A percentile compares a stretch with the other conserved stretches of the same genome.
These are phyloP conservation scores for Huntiella omanensis DNA, from an alignment of 2,329 filamentous ascomycete genomes.

Conservation along the genomic window DNA sequence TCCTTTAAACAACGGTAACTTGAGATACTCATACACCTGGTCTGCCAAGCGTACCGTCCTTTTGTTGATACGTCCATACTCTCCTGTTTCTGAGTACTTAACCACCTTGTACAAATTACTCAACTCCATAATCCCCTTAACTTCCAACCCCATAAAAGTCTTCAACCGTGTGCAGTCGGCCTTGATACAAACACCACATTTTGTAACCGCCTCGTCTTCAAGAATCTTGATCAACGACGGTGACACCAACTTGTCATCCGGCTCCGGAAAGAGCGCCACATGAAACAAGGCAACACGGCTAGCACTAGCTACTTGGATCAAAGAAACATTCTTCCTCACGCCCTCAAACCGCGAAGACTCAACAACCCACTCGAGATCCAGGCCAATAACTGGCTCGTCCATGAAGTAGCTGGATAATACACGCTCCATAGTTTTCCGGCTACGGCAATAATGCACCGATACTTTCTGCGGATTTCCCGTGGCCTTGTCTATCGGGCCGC, in stretches of 20 bases:
- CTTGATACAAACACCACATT: constrained; percentile 59
- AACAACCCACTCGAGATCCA: constrained; percentile 72
- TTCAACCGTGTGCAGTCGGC: constrained; percentile 51
- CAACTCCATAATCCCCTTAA: constrained; percentile 56
- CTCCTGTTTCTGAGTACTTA: constrained; percentile 36
- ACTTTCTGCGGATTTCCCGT: constrained; percentile 32
- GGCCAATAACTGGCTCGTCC: constrained; percentile 54
- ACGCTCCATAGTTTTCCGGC: constrained; percentile 44
- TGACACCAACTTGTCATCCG: constrained; percentile 38
- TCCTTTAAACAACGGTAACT: constrained; percentile 60
- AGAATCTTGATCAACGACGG: constrained; percentile 54
- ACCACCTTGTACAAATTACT: constrained; percentile 67
- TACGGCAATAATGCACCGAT: constrained; percentile 61
- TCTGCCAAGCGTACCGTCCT: constrained; percentile 43
- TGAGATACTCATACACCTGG: constrained; percentile 53
- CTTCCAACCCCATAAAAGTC: constrained; percentile 44
- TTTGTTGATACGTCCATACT: constrained; percentile 41
- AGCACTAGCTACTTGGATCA: constrained; percentile 68
- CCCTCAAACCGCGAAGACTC: constrained; percentile 27
- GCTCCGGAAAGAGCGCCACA: constrained; percentile 40
- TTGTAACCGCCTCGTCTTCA: constrained; percentile 49
- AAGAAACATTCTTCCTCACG: constrained; percentile 51
- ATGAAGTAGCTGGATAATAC: constrained; percentile 45
- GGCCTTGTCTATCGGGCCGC: constrained; percentile 21
- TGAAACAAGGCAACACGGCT: constrained; percentile 69